Conservation (phyloP, 441 rosid genomes). For the Breynia disticha region DNA sequence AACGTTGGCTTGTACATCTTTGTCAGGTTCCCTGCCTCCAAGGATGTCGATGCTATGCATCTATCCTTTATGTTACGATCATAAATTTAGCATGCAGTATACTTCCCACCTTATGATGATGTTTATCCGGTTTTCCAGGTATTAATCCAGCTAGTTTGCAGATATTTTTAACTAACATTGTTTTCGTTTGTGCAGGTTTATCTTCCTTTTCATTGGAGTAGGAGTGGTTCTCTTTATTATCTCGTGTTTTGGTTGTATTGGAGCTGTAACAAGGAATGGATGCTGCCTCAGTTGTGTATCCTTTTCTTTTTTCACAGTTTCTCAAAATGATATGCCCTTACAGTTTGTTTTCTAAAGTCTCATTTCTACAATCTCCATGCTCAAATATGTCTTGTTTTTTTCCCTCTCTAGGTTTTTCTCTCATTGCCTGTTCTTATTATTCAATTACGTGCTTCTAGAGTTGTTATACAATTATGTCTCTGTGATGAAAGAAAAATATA, state of each 20-base stretch:
- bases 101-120: no score
- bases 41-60: no score
- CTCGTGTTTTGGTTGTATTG: conserved; percentile 87
- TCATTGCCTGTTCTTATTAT: not conserved
- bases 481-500: not conserved
- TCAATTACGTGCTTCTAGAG: not conserved
- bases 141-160: not conserved
- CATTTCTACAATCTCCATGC: not conserved
- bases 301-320: conserved; percentile 17
- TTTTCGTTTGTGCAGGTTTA: conserved; percentile 58
- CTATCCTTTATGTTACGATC: no score
- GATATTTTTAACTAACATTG: not conserved
- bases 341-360: no score
- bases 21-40: no score
- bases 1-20: no score
- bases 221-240: conserved; percentile 76
- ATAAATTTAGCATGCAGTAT: no score
- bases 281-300: conserved; percentile 98
- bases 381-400: no score
- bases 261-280: conserved; percentile 61
- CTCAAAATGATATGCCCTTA: no score
- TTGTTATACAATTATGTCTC: not conserved
- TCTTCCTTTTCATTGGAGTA: conserved; percentile 75
- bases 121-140: not conserved
- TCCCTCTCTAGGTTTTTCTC: not conserved